A percentile compares a stretch with the other conserved stretches of the same genome.
These are phyloP conservation scores for Babesia sp. DNA, from an alignment of 169 alveolate genomes.

Conservation along the genomic window DNA sequence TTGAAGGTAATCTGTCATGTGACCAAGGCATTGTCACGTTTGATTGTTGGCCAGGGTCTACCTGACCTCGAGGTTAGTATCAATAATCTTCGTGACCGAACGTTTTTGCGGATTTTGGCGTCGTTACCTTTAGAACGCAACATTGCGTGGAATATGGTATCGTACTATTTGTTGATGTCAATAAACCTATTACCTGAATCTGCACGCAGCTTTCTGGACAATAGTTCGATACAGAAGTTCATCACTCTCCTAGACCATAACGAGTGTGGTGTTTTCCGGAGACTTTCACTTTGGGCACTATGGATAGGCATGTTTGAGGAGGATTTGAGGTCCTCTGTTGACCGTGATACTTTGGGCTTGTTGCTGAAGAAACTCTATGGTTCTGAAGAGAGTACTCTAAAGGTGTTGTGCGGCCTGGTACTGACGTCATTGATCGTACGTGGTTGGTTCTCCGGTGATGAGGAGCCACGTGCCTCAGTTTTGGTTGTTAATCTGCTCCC, in stretches of 20 bases:
- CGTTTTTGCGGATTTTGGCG: neutral
- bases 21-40: constrained; percentile 48
- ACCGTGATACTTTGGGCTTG: neutral
- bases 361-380: constrained; percentile 25
- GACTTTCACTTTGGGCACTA: constrained; percentile 11
- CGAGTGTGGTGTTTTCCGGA: neutral
- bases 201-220: constrained; percentile 11
- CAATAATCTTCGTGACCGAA: neutral
- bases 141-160: constrained; percentile 15
- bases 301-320: constrained; percentile 16
- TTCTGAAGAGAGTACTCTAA: constrained; percentile 15
- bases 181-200: constrained; percentile 4
- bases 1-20: constrained; percentile 22
- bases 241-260: neutral
- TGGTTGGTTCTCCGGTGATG: constrained; percentile 20
- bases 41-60: neutral
- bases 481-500: constrained; percentile 15
- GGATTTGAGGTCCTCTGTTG: neutral
- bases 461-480: constrained; percentile 21
- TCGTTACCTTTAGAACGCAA: neutral
- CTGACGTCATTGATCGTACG: constrained; percentile 9
- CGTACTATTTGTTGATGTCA: constrained; percentile 10
- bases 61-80: neutral
- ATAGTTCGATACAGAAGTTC: neutral
- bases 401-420: constrained; percentile 37